phyloP scores from a whole-genome alignment of 2,329 filamentous ascomycete genomes.

The Fusarium humuli region DNA sequence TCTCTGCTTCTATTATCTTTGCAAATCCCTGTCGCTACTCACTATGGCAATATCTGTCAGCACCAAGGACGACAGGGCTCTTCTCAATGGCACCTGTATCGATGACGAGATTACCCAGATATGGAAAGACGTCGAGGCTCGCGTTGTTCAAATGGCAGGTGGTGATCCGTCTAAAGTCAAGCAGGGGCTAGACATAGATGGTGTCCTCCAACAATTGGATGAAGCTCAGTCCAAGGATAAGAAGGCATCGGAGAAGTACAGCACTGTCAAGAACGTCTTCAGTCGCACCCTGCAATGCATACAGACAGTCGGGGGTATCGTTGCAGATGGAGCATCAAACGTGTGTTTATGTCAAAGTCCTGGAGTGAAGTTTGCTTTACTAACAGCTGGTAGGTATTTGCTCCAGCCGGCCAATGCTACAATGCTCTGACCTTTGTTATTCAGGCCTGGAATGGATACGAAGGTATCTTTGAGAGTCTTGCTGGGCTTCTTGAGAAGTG shows the following conservation, averaged over 20 bases:
- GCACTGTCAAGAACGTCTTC: neutral
- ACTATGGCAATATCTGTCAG: neutral
- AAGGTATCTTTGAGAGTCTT: slow-evolving; percentile 1
- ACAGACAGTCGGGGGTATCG: neutral
- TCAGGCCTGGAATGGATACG: neutral
- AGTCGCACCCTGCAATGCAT: neutral
- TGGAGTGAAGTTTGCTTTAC: too few species aligned
- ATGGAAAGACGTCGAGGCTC: slow-evolving; percentile 1
- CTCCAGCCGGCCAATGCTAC: slow-evolving; percentile 1
- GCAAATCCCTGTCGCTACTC: neutral
- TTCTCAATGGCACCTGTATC: neutral
- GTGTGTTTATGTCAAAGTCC: neutral
- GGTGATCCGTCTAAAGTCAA: neutral
- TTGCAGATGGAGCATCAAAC: neutral
- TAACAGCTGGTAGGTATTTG: neutral
- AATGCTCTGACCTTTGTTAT: slow-evolving; percentile 1
- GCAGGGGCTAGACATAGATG: neutral
- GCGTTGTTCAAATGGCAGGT: neutral
- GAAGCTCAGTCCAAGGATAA: neutral
- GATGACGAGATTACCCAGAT: neutral
- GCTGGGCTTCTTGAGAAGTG: neutral
- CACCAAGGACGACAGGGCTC: too few species aligned
- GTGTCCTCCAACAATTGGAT: neutral
- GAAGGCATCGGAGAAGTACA: neutral
- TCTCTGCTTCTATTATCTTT: neutral